These are phyloP conservation scores for Dioscorea zingiberensis DNA, from an alignment of 106 monocot genomes.

Conservation along the genomic window DNA sequence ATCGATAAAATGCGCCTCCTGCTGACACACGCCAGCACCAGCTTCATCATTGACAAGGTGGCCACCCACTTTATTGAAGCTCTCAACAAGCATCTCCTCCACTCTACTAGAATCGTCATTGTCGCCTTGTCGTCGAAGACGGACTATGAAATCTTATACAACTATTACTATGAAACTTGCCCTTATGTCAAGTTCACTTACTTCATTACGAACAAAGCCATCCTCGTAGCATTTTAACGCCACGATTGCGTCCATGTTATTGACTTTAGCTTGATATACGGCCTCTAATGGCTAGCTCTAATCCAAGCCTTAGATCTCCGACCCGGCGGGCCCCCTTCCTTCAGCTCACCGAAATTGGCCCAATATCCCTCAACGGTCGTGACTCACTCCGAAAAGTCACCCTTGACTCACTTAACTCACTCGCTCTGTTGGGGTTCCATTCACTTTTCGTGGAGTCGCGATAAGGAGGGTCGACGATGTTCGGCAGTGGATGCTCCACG, in stretches of 20 bases:
- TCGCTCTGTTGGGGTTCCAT: constrained; percentile 35
- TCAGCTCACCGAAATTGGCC: constrained; percentile 54
- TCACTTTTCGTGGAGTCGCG: constrained; percentile 46
- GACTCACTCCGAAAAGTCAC: constrained; percentile 46
- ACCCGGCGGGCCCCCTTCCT: constrained; percentile 47
- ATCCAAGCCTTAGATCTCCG: constrained; percentile 63
- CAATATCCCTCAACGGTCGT: constrained; percentile 32
- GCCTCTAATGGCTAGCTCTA: constrained; percentile 68
- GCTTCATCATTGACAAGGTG: constrained; percentile 45
- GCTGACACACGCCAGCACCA: constrained; percentile 22
- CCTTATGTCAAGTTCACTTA: constrained; percentile 72
- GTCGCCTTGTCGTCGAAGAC: background rate
- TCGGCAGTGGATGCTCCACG: constrained; percentile 41
- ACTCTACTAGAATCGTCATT: background rate
- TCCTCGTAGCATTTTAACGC: constrained; percentile 57
- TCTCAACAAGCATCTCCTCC: constrained; percentile 32
- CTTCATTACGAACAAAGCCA: constrained; percentile 73
- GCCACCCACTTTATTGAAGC: constrained; percentile 46
- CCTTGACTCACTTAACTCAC: constrained; percentile 48
- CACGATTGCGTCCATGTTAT: constrained; percentile 54
- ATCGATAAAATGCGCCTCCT: constrained; percentile 24
- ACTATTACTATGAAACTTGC: constrained; percentile 52
- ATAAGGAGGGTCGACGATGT: constrained; percentile 37
- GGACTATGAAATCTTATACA: constrained; percentile 35
- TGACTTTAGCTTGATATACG: constrained; percentile 56